Evolutionary conservation across 306 rosid species (phyloP), one percentile per base, ranked within the genome.

Genomic region (Canavalia ensiformis): DNA sequence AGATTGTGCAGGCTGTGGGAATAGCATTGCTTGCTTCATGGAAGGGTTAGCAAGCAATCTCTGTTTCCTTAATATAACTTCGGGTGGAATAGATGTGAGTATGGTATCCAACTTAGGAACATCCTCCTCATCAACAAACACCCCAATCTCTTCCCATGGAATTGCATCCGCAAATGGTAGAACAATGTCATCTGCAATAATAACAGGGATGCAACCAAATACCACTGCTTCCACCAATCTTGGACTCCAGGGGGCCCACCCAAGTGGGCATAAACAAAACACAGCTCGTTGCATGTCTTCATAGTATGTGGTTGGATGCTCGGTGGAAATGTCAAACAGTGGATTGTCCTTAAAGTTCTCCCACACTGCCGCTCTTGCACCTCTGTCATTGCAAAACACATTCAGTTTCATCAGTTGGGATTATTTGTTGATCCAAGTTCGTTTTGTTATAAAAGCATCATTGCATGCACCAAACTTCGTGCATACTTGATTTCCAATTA

Each of bases 241-340:
- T 1, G 98, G 98, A 80, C 98, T 95, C 98, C 98, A 95, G 28
- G 98, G 98, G 34, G 98, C 98, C 98, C 98, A 95, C 31, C 98
- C 98, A 60, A 95, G 98, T 5, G 98, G 98, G 77, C 98, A 95
- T 59, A 95, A 84, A 86, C 98, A 95, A 75, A 95, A 95, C 35
- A 95, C 92, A 7, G 97, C 98, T 55, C 98, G 91, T 85, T 95
- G 97, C 98, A 95, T 92, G 92, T 92, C 98, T 87, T 95, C 98
- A 2, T 95, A 95, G 88, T 95, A 95, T 2, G 98, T 95, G 58
- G 94, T 80, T 50, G 98, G 98, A 73, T 95, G 98, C 83, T 95
- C 97, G 0, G 98, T 95, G 60, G 98, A 95, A 51, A 95, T 87
- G 86, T 95, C 98, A 85, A 95, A 92, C 12, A 95, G 91, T 0